phyloP scores from a whole-genome alignment of 441 rosid species.

The Populus hybrid region DNA sequence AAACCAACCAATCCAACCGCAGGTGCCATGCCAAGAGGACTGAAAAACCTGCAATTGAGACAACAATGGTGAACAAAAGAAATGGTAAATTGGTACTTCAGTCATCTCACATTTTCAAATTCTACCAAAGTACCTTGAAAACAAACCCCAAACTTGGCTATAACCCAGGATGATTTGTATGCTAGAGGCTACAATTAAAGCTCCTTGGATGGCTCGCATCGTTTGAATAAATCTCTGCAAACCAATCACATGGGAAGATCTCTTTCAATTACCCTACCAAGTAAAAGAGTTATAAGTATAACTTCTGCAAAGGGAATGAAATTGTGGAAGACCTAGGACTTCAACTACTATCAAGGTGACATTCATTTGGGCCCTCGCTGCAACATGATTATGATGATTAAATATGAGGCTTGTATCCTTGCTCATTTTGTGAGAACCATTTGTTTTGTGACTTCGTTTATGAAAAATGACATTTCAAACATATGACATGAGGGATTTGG shows the following conservation, averaged over 20 bases:
- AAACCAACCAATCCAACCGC: slow-evolving; percentile 93
- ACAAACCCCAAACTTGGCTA: slow-evolving; percentile 95
- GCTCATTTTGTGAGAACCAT: neutral
- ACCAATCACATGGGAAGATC: slow-evolving; percentile 42
- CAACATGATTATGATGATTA: neutral
- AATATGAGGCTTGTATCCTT: neutral
- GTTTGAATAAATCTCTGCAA: slow-evolving; percentile 85
- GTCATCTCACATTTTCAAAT: slow-evolving; percentile 4
- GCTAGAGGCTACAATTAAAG: slow-evolving; percentile 92
- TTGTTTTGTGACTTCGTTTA: neutral
- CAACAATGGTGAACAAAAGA: neutral
- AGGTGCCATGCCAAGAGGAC: slow-evolving; percentile 98
- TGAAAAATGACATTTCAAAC: neutral
- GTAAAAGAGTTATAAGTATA: slow-evolving; percentile 30
- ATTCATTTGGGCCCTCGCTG: neutral
- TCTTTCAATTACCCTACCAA: slow-evolving; percentile 43
- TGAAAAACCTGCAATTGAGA: slow-evolving; percentile 72
- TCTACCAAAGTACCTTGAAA: slow-evolving; percentile 64
- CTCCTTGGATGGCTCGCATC: slow-evolving; percentile 99
- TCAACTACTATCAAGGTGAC: neutral
- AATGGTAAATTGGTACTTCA: neutral
- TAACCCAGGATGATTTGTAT: slow-evolving; percentile 92
- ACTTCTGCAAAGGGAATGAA: slow-evolving; percentile 21
- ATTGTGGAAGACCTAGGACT: slow-evolving; percentile 9
- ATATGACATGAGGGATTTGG: neutral